phyloP scores from a whole-genome alignment of 768 basidiomycete species.

The Lentinula raphanica region DNA sequence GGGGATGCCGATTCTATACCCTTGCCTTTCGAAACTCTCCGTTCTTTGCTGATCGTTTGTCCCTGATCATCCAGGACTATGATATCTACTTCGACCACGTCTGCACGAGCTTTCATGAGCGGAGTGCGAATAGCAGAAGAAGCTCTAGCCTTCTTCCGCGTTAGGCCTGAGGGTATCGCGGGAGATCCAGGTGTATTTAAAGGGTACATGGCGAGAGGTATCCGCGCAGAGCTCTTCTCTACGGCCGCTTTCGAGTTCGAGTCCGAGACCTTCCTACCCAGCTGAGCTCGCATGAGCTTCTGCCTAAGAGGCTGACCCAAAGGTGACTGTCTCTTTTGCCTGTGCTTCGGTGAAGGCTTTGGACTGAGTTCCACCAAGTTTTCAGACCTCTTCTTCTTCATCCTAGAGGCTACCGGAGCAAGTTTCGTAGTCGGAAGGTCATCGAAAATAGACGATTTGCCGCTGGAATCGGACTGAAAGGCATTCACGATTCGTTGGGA shows the following conservation, averaged over 20 bases:
- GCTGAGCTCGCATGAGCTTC: constrained; percentile 4
- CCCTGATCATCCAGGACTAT: constrained; percentile 60
- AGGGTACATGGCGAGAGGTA: constrained; percentile 34
- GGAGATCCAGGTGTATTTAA: constrained; percentile 36
- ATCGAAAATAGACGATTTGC: constrained; percentile 34
- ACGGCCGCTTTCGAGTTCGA: constrained; percentile 2
- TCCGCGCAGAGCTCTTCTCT: constrained; percentile 19
- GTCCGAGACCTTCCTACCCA: constrained; percentile 8
- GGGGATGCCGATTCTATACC: constrained; percentile 8
- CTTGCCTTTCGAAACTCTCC: constrained; percentile 47
- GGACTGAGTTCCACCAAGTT: constrained; percentile 29
- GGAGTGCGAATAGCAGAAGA: constrained; percentile 21
- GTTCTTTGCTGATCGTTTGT: constrained; percentile 52
- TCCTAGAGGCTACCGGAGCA: constrained; percentile 35
- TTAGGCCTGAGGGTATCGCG: constrained; percentile 20
- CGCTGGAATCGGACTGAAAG: constrained; percentile 27
- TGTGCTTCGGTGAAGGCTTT: constrained; percentile 32
- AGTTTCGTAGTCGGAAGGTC: constrained; percentile 33
- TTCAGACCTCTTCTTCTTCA: constrained; percentile 38
- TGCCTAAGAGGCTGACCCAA: constrained; percentile 1
- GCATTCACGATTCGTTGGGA: constrained; percentile 54
- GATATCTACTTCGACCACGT: constrained; percentile 62
- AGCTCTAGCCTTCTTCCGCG: constrained; percentile 18
- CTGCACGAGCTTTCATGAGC: constrained; percentile 33
- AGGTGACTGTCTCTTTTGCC: constrained; percentile 20